Evolutionary conservation across 768 basidiomycete genomes (phyloP).

Genomic region (Tremella fuciformis): DNA sequence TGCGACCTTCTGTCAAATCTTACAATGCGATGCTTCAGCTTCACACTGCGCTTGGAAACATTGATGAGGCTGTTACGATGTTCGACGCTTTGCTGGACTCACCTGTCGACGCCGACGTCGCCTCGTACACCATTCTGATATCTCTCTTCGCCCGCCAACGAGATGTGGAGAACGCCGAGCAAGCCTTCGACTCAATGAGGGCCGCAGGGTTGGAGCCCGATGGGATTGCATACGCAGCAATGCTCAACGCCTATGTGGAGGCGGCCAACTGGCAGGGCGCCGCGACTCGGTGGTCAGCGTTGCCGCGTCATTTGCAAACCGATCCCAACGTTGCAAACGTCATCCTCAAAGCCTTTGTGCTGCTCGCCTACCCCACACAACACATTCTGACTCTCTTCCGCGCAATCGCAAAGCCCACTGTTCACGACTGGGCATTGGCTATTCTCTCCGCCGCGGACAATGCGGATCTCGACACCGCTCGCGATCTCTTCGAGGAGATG

Average conservation of each 20-base stretch:
- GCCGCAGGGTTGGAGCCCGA: constrained; percentile 32
- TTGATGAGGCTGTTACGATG: neutral
- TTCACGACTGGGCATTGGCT: constrained; percentile 66
- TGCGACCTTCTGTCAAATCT: neutral
- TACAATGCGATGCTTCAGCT: neutral
- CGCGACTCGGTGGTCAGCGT: constrained; percentile 66
- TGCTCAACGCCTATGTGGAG: constrained; percentile 81
- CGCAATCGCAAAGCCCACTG: constrained; percentile 28
- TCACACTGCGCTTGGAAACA: neutral
- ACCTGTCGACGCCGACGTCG: neutral
- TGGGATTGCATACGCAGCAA: constrained; percentile 53
- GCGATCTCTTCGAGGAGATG: constrained; percentile 68
- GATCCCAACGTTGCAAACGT: constrained; percentile 63
- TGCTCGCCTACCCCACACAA: constrained; percentile 71
- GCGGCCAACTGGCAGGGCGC: constrained; percentile 75
- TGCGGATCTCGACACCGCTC: constrained; percentile 63
- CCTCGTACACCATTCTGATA: constrained; percentile 66
- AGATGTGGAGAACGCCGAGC: constrained; percentile 66
- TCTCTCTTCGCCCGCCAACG: constrained; percentile 62
- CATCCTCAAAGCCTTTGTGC: constrained; percentile 77
- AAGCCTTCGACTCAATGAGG: constrained; percentile 65
- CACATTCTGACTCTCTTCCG: constrained; percentile 65
- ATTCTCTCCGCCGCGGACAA: constrained; percentile 79
- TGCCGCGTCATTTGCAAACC: constrained; percentile 49
- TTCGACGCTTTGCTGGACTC: neutral